Percentiles rank a stretch among this genome's conserved stretches.
Conservation (phyloP, 306 rosid species). For the Glycyrrhiza uralensis region DNA sequence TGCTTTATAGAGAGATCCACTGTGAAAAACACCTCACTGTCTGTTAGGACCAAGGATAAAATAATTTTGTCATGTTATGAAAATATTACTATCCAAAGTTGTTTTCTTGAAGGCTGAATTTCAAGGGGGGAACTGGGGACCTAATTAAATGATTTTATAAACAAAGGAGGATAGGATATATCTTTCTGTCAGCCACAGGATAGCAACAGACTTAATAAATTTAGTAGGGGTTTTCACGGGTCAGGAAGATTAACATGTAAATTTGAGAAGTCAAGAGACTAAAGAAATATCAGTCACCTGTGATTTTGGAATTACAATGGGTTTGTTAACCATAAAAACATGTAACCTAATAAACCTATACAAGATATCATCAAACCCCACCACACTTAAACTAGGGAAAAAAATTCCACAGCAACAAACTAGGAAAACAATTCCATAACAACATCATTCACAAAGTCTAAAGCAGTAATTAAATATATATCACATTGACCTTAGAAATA, state of each 20-base stretch:
- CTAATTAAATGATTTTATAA: background rate
- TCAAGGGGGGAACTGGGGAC: background rate
- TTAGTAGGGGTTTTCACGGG: too few species aligned
- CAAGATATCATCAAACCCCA: constrained; percentile 37
- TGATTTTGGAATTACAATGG: constrained; percentile 14
- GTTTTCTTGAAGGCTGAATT: background rate
- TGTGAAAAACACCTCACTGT: background rate
- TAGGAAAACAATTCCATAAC: too few species aligned
- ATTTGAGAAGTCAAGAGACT: constrained; percentile 11
- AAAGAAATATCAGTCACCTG: constrained; percentile 8
- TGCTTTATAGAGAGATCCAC: background rate
- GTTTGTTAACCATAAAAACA: constrained; percentile 12
- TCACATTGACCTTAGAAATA: constrained; percentile 36
- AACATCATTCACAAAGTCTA: constrained; percentile 32
- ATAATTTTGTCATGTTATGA: background rate
- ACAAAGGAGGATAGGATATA: background rate
- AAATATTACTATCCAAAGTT: background rate
- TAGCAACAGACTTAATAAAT: too few species aligned
- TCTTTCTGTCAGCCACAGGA: background rate
- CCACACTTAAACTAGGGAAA: constrained; percentile 21
- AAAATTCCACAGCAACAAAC: constrained; percentile 34
- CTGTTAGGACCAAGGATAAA: background rate
- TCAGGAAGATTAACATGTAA: constrained; percentile 13
- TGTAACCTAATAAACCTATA: constrained; percentile 34
- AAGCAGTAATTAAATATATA: constrained; percentile 29